Base-by-base conservation (phyloP, 805 yeast species). In the Maudiozyma saulgeensis region DNA sequence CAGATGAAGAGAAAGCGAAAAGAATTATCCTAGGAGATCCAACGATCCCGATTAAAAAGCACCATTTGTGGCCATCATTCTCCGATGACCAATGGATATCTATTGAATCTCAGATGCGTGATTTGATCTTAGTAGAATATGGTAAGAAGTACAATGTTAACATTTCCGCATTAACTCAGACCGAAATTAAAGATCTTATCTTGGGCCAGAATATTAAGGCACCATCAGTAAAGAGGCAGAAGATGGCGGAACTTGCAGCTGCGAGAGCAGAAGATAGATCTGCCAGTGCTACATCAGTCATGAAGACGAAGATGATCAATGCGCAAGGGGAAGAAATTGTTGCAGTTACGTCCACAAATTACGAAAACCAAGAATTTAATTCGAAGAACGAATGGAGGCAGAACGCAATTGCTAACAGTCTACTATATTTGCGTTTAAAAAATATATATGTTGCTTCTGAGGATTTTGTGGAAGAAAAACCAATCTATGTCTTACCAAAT, bases 251-350 rank as follows among this genome's bases (percentile, higher is more conserved):
- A 50, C 73, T 87, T 46, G 89, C 82, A 47, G 76, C 76, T 7
- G 62, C 70, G 0, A 65, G 64, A 39, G 59, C 60, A 9, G 76
- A 73, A 34, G 68, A 68, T 1, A 52, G 59, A 18, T 72, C 71
- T 13, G 74, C 75, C 50, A 28, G 43, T 4, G 83, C 84, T 54
- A 68, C 82, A 32, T 79, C 89, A 0, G 93, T 95, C 0, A 75
- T 83, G 56, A 89, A 87, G 57, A 81, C 95, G 0, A 84, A 82
- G 49, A 85, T 95, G 0, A 81, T 82, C 25, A 93, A 88, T 61
- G 96, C 87, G 2, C 97, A 90, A 60, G 99, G 99, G 34, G 99
- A 93, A 62, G 95, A 90, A 58, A 91, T 93, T 59, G 84, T 86
- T 41, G 91, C 96, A 0, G 96, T 91, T 31, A 89, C 98, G 0